These are phyloP conservation scores for Leccinum subgranulosum DNA, from an alignment of 768 basidiomycete genomes.

Conservation along the genomic window DNA sequence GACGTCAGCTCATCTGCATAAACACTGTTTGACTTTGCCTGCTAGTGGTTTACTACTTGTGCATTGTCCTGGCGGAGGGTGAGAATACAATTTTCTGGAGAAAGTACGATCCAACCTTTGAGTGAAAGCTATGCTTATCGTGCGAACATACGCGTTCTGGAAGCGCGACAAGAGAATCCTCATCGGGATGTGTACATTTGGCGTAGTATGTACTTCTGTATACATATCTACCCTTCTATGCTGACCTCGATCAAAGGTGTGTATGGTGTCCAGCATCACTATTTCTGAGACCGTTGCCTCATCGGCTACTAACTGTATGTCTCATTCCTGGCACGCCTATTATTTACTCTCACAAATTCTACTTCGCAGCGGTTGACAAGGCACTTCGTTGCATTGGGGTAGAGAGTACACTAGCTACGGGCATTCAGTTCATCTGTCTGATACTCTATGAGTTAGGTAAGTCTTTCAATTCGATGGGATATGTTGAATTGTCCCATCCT, in stretches of 20 bases:
- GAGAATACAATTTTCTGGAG: not conserved
- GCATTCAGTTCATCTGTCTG: conserved; percentile 7
- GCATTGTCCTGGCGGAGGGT: conserved; percentile 17
- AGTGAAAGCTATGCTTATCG: conserved; percentile 13
- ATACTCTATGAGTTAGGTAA: conserved; percentile 17
- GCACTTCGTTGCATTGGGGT: conserved; percentile 8
- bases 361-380: conserved; percentile 9
- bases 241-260: conserved; percentile 1
- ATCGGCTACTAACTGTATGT: conserved; percentile 4
- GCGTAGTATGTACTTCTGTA: conserved; percentile 3
- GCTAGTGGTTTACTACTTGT: conserved; percentile 14
- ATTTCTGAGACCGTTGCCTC: conserved; percentile 7
- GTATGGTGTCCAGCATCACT: conserved; percentile 2
- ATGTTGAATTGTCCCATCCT: not conserved
- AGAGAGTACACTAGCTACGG: conserved; percentile 3
- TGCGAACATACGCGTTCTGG: conserved; percentile 22
- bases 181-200: conserved; percentile 11
- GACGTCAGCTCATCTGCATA: not conserved
- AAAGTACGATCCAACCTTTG: not conserved
- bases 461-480: not conserved
- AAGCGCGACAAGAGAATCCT: conserved; percentile 15
- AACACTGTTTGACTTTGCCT: not conserved
- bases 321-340: not conserved
- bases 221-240: not conserved
- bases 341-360: not conserved